These are phyloP conservation scores for apple (Malus domestica) DNA, from an alignment of 306 rosid species.

Conservation along the genomic window ASM211411v1 NC_041804.1:14586001-14586500, in stretches of 20 bases:
- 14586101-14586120: conserved; percentile 63
- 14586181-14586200: conserved; percentile 48
- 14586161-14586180: conserved; percentile 55
- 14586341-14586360: conserved; percentile 62
- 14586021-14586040: conserved; percentile 86
- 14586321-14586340: conserved; percentile 60
- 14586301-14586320: conserved; percentile 52
- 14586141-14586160: conserved; percentile 43
- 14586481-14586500: conserved; percentile 62
- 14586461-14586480: conserved; percentile 46
- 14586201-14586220: conserved; percentile 43
- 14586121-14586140: conserved; percentile 71
- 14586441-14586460: conserved; percentile 69
- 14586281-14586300: conserved; percentile 48
- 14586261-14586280: conserved; percentile 53
- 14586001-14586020: conserved; percentile 73
- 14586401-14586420: conserved; percentile 68
- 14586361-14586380: conserved; percentile 54
- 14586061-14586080: conserved; percentile 64
- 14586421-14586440: conserved; percentile 61
- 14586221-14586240: conserved; percentile 62
- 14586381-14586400: conserved; percentile 68
- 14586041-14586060: conserved; percentile 63
- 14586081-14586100: conserved; percentile 76
- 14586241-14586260: conserved; percentile 47